Conservation (phyloP, 2,329 filamentous ascomycete genomes). For the Diaporthe aspalathi region DNA sequence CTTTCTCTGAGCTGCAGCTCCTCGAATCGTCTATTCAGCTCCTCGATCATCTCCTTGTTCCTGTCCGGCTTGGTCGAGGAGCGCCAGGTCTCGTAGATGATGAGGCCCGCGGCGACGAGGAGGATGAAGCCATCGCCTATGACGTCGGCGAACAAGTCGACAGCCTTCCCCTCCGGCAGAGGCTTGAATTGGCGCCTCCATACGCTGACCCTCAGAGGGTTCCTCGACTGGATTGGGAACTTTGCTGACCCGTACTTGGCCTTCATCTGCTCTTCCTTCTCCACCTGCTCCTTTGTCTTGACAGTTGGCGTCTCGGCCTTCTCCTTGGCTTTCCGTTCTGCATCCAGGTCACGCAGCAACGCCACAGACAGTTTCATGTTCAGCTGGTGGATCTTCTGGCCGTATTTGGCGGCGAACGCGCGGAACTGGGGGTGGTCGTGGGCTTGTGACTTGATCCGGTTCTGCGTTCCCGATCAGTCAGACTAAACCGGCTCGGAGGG, state of each 20-base stretch:
- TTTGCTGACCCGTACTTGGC: slow-evolving; percentile 57
- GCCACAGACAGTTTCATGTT: slow-evolving; percentile 75
- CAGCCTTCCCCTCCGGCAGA: slow-evolving; percentile 73
- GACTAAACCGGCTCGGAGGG: background rate
- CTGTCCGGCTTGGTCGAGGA: slow-evolving; percentile 69
- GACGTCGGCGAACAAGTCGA: slow-evolving; percentile 75
- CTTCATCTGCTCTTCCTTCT: slow-evolving; percentile 62
- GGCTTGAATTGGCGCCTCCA: slow-evolving; percentile 73
- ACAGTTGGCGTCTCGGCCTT: slow-evolving; percentile 73
- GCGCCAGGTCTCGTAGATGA: slow-evolving; percentile 72
- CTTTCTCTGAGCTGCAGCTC: slow-evolving; percentile 62
- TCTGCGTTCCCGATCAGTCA: slow-evolving; percentile 55
- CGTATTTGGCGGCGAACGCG: slow-evolving; percentile 69
- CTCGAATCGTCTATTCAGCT: slow-evolving; percentile 60
- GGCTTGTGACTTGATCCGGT: slow-evolving; percentile 73
- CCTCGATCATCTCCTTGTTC: slow-evolving; percentile 65
- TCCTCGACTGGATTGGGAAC: slow-evolving; percentile 53
- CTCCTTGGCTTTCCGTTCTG: slow-evolving; percentile 69
- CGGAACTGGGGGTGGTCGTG: slow-evolving; percentile 74
- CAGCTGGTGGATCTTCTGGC: slow-evolving; percentile 73
- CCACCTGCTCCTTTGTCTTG: slow-evolving; percentile 71
- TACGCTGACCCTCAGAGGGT: slow-evolving; percentile 54
- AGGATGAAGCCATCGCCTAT: slow-evolving; percentile 73
- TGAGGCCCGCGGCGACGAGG: slow-evolving; percentile 65
- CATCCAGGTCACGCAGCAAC: slow-evolving; percentile 66